A percentile compares a stretch with the other conserved stretches of the same genome.
Conservation (phyloP, 2,329 filamentous ascomycete genomes). For the Didymella arachidicola region DNA sequence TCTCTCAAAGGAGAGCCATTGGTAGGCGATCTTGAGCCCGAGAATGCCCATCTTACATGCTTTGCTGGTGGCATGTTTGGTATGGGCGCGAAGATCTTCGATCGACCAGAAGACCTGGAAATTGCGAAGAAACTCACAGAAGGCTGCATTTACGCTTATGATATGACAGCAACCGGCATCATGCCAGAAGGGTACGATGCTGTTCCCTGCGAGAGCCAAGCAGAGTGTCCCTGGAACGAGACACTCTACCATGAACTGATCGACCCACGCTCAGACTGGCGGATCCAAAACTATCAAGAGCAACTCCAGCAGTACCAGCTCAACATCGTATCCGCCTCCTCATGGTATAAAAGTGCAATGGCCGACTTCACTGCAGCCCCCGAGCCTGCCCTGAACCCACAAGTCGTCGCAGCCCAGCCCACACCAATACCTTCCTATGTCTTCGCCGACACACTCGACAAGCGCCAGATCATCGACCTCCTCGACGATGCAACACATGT, state of each 20-base stretch:
- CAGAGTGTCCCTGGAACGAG: slow-evolving; percentile 56
- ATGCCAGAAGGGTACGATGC: slow-evolving; percentile 68
- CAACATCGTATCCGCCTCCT: slow-evolving; percentile 43
- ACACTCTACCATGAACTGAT: slow-evolving; percentile 54
- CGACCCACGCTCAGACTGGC: slow-evolving; percentile 44
- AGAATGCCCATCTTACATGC: slow-evolving; percentile 70
- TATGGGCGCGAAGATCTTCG: slow-evolving; percentile 69
- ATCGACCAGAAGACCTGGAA: slow-evolving; percentile 61
- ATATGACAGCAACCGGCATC: slow-evolving; percentile 63
- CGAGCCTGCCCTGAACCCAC: slow-evolving; percentile 13
- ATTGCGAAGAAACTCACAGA: slow-evolving; percentile 66
- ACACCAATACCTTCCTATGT: slow-evolving; percentile 30
- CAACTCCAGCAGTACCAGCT: slow-evolving; percentile 49
- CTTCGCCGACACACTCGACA: slow-evolving; percentile 35
- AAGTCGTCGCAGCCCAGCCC: slow-evolving; percentile 19
- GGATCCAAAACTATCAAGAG: slow-evolving; percentile 35
- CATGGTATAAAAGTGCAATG: slow-evolving; percentile 40
- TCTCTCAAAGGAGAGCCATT: slow-evolving; percentile 36
- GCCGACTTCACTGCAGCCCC: slow-evolving; percentile 38
- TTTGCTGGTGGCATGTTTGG: slow-evolving; percentile 76
- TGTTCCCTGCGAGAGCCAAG: slow-evolving; percentile 55
- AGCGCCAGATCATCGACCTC: slow-evolving; percentile 38
- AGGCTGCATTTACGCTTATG: slow-evolving; percentile 70
- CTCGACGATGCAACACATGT: slow-evolving; percentile 33
- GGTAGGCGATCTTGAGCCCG: slow-evolving; percentile 40